Conservation (phyloP, 1,284 basidiomycete species). For the Fomitopsis betulina region DNA sequence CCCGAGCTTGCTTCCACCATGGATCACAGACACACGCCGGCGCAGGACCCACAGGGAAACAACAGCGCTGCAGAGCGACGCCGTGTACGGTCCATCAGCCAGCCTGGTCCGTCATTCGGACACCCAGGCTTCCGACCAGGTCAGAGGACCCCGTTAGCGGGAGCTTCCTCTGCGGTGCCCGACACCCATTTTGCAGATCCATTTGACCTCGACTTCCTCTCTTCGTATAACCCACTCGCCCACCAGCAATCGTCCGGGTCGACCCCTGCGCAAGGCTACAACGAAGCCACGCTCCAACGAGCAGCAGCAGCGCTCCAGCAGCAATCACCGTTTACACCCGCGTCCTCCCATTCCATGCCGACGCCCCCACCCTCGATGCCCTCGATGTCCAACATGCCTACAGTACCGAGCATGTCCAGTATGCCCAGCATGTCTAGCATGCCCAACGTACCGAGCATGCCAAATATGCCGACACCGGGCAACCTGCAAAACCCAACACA, state of each 20-base stretch:
- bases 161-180: neutral
- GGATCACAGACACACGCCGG: constrained; percentile 5
- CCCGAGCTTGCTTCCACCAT: neutral
- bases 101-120: constrained; percentile 13
- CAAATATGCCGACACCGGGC: constrained; percentile 6
- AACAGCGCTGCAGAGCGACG: constrained; percentile 7
- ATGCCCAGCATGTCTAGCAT: constrained; percentile 8
- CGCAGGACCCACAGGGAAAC: neutral
- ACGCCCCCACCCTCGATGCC: constrained; percentile 4
- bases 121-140: constrained; percentile 19
- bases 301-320: constrained; percentile 24
- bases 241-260: constrained; percentile 5
- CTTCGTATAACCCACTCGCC: neutral
- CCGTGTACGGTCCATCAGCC: constrained; percentile 19
- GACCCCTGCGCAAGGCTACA: constrained; percentile 16
- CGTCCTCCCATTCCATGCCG: constrained; percentile 6
- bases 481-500: constrained; percentile 22
- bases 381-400: neutral
- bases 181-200: constrained; percentile 7
- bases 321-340: constrained; percentile 8
- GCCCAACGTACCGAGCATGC: constrained; percentile 2
- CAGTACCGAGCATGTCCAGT: neutral
- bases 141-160: constrained; percentile 8
- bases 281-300: constrained; percentile 23
- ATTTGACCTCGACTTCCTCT: constrained; percentile 15